Conservation (phyloP, 1,284 basidiomycete genomes). For the Thelephora terrestris region DNA sequence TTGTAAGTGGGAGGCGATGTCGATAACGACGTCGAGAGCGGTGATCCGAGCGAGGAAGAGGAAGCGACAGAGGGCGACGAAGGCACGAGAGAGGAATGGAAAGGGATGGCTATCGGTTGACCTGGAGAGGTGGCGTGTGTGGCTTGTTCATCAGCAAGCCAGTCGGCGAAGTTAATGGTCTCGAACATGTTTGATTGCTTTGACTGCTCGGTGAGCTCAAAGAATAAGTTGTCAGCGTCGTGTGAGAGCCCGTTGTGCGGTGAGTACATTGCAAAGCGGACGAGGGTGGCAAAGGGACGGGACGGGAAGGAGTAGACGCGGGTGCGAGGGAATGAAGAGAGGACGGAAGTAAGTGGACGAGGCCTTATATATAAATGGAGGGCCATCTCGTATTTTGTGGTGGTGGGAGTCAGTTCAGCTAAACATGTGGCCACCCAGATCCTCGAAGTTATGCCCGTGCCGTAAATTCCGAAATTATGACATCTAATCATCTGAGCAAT, state of each 20-base stretch:
- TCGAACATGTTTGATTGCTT: conserved; percentile 34
- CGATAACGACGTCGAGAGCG: conserved; percentile 29
- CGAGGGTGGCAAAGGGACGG: conserved; percentile 19
- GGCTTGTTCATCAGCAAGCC: conserved; percentile 45
- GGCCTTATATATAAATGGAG: conserved; percentile 1
- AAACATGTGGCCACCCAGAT: neutral
- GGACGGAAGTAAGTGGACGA: conserved; percentile 15
- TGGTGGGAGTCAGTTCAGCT: neutral
- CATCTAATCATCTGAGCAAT: neutral
- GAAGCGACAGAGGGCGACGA: conserved; percentile 39
- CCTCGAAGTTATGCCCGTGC: neutral
- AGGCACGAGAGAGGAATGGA: conserved; percentile 32
- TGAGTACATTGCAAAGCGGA: conserved; percentile 15
- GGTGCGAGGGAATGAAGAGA: conserved; percentile 21
- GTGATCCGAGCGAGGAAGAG: conserved; percentile 46
- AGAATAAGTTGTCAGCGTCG: conserved; percentile 45
- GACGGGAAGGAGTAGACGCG: conserved; percentile 10
- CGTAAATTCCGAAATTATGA: neutral
- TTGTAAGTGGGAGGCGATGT: conserved; percentile 10
- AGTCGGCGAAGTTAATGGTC: conserved; percentile 35
- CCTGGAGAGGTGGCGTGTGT: conserved; percentile 31
- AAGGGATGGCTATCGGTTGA: conserved; percentile 53
- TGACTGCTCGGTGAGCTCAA: conserved; percentile 57
- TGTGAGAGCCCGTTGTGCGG: conserved; percentile 32
- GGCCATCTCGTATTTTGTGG: conserved; percentile 10